phyloP scores from a whole-genome alignment of 179 eudicot genomes.

The Pouteria campechiana region DNA sequence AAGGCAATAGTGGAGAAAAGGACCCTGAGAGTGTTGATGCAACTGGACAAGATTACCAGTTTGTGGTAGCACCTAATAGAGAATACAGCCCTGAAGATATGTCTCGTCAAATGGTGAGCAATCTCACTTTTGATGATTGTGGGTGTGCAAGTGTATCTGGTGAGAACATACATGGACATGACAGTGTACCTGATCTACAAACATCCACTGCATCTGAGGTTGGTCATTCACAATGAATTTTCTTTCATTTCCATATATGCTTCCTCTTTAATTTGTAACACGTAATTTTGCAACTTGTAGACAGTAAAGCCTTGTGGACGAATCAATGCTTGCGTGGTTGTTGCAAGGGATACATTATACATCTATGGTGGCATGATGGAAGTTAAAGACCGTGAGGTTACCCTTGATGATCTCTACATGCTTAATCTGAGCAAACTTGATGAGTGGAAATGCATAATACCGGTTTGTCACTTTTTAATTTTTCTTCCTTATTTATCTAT shows the following conservation, averaged over 20 bases:
- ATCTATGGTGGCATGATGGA: conserved; percentile 99
- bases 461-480: conserved; percentile 28
- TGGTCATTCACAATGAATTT: conserved; percentile 9
- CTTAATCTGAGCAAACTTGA: conserved; percentile 96
- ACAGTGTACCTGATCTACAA: conserved; percentile 26
- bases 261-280: not conserved
- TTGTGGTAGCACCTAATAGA: conserved; percentile 29
- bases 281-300: conserved; percentile 35
- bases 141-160: conserved; percentile 14
- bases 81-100: conserved; percentile 40
- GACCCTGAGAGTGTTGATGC: conserved; percentile 21
- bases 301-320: conserved; percentile 95
- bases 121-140: conserved; percentile 14
- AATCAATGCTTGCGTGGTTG: conserved; percentile 73
- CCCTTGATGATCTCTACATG: conserved; percentile 82
- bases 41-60: conserved; percentile 24
- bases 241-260: conserved; percentile 1
- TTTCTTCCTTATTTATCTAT: not conserved
- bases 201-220: conserved; percentile 64
- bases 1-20: conserved; percentile 12
- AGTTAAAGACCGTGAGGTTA: conserved; percentile 84
- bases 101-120: conserved; percentile 37
- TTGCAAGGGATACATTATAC: conserved; percentile 86
- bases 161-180: conserved; percentile 17
- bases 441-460: conserved; percentile 95